These are phyloP conservation scores for Penicillium paradoxum DNA, from an alignment of 495 filamentous ascomycete genomes.

Conservation along the genomic window DNA sequence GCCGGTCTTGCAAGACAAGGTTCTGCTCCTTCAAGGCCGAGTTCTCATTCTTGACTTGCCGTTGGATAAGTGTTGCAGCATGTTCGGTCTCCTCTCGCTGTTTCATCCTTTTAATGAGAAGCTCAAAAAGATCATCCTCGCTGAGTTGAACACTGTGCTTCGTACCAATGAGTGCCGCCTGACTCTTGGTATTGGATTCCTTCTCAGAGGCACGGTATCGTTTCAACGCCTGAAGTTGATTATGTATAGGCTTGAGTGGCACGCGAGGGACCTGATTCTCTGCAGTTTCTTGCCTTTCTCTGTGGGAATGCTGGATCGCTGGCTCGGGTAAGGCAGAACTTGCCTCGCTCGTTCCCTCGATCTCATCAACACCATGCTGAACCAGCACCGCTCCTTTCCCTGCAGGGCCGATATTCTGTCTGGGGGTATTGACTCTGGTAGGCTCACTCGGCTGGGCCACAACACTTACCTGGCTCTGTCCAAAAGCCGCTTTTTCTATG, in stretches of 20 bases:
- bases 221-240: conserved; percentile 14
- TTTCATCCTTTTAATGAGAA: conserved; percentile 31
- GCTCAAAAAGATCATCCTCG: conserved; percentile 36
- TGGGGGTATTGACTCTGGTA: not conserved
- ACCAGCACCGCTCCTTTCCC: not conserved
- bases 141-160: conserved; percentile 12
- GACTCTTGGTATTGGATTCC: not conserved
- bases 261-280: not conserved
- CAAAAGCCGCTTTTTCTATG: not conserved
- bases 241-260: not conserved
- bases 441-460: not conserved
- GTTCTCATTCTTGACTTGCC: conserved; percentile 25
- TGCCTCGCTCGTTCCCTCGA: not conserved
- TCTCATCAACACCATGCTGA: not conserved
- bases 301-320: not conserved
- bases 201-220: conserved; percentile 12
- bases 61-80: conserved; percentile 17
- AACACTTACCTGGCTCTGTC: not conserved
- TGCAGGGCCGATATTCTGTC: not conserved
- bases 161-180: not conserved
- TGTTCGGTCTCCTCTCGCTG: conserved; percentile 34
- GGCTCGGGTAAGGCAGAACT: not conserved
- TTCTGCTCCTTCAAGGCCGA: conserved; percentile 25
- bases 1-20: conserved; percentile 15
- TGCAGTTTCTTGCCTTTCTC: not conserved